Conservation (phyloP, 1,139 yeast species). For the Taiozyma sp. region DNA sequence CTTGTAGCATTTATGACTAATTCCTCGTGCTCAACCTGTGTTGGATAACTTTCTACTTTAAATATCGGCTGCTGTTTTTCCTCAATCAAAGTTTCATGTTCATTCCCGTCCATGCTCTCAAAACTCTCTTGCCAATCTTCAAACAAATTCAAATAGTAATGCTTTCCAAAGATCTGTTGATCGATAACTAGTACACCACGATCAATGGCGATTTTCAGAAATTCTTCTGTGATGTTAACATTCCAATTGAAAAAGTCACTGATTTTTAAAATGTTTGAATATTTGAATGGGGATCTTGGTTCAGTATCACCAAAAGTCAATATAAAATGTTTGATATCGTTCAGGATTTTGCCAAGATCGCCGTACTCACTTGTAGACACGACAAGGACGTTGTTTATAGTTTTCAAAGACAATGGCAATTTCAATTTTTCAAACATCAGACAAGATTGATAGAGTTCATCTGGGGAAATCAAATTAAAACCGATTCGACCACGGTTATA, state of each 20-base stretch:
- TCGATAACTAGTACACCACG: slow-evolving; percentile 62
- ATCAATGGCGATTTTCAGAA: slow-evolving; percentile 55
- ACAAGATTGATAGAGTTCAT: slow-evolving; percentile 50
- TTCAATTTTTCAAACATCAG: slow-evolving; percentile 39
- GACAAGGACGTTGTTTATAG: slow-evolving; percentile 39
- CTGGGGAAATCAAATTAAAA: slow-evolving; percentile 53
- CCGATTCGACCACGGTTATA: slow-evolving; percentile 57
- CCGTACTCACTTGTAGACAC: slow-evolving; percentile 34
- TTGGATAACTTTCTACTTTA: background rate
- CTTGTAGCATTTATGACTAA: background rate
- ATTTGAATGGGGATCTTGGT: slow-evolving; percentile 23
- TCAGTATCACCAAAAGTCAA: slow-evolving; percentile 21
- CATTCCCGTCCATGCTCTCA: background rate
- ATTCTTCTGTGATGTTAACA: slow-evolving; percentile 62
- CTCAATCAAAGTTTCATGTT: background rate
- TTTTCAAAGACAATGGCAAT: slow-evolving; percentile 40
- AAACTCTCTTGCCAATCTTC: background rate
- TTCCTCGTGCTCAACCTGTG: background rate
- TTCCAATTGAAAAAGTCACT: slow-evolving; percentile 59
- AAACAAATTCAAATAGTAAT: slow-evolving; percentile 30
- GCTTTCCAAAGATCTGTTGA: slow-evolving; percentile 56
- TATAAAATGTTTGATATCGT: slow-evolving; percentile 31
- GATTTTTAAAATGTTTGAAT: slow-evolving; percentile 21
- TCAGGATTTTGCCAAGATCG: slow-evolving; percentile 24
- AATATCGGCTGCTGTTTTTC: background rate